Percentiles rank a stretch among this genome's conserved stretches.
Evolutionary conservation across 140 eudicot genomes (phyloP).

Genomic region (Anethum foeniculum): DNA sequence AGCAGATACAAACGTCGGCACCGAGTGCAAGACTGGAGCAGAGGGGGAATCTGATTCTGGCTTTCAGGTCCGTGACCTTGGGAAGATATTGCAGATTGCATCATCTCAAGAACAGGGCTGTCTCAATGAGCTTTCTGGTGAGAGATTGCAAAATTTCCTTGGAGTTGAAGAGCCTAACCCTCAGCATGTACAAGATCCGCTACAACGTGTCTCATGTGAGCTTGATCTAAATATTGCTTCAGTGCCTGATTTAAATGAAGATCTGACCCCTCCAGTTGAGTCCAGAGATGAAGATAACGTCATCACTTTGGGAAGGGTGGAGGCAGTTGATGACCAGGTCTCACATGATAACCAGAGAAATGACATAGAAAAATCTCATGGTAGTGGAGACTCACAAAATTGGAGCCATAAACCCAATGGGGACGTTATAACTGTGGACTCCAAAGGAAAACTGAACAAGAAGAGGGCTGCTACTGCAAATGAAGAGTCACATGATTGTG

Average conservation of each 20-base stretch:
- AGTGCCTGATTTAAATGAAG: conserved; percentile 82
- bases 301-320: conserved; percentile 27
- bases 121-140: conserved; percentile 33
- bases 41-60: conserved; percentile 56
- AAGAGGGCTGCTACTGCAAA: conserved; percentile 47
- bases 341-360: conserved; percentile 22
- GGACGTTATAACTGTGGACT: conserved; percentile 44
- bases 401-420: conserved; percentile 37
- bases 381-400: conserved; percentile 63
- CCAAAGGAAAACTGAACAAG: conserved; percentile 26
- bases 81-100: conserved; percentile 56
- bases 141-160: conserved; percentile 17
- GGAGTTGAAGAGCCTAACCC: conserved; percentile 24
- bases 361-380: conserved; percentile 28
- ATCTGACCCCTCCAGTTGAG: conserved; percentile 44
- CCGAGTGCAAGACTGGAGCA: conserved; percentile 7
- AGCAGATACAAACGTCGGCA: conserved; percentile 47
- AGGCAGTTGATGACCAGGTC: conserved; percentile 35
- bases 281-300: conserved; percentile 44
- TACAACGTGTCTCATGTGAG: conserved; percentile 35
- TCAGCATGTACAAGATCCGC: conserved; percentile 23
- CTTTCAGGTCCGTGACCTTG: conserved; percentile 81
- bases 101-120: conserved; percentile 59
- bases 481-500: conserved; percentile 55
- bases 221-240: conserved; percentile 67